Base-by-base conservation (phyloP, 2,329 filamentous ascomycete genomes). In the Knufia fluminis region DNA sequence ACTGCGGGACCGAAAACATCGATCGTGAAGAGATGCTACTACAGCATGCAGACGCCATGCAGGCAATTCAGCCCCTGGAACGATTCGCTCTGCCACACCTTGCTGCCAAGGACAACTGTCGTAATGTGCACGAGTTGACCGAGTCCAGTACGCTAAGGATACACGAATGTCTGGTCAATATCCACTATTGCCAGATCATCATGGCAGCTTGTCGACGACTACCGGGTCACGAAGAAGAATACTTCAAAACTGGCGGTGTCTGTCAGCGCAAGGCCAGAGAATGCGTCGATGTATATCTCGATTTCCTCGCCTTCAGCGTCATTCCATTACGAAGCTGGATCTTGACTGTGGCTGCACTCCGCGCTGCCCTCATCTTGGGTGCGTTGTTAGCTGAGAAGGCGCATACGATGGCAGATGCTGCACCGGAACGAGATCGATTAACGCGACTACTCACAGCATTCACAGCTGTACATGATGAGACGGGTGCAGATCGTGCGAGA, bases 311-410 rank as follows among this genome's bases (percentile, higher is more conserved):
- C 19, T 46, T 46, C 24, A 46, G 44, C 32, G 24, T 46, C 20
- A 38, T 38, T n/a, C 44, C 44, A 2, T 26, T 46, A 16, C 31
- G 44, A 38, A 46, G 33, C 31, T 46, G 44, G 44, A 46, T 46
- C 33, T 38, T 46, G 44, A 46, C 44, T 3, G 33, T 39, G n/a
- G 32, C 31, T 3, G 44, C 44, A 16, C 19, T 46, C 2, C 44
- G 44, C 16, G 31, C 44, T n/a, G 44, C 44, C 3, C 24, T 46
- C n/a, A 38, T 97, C 97, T 77, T 97, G 90, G 58, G 84, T 80
- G 76, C 94, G 94, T 78, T 95, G 94, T 73, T 94, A 87, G 57
- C 86, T 82, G 53, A 98, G 81, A 55, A 83, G 80, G 67, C 83
- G 81, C 60, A 88, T 77, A 64, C 97, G 91, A 54, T 82, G 74